Evolutionary conservation across 1,139 yeast genomes (phyloP), one percentile per base, ranked within the genome.

Genomic region (Yamadazyma kanchanaburiensis): DNA sequence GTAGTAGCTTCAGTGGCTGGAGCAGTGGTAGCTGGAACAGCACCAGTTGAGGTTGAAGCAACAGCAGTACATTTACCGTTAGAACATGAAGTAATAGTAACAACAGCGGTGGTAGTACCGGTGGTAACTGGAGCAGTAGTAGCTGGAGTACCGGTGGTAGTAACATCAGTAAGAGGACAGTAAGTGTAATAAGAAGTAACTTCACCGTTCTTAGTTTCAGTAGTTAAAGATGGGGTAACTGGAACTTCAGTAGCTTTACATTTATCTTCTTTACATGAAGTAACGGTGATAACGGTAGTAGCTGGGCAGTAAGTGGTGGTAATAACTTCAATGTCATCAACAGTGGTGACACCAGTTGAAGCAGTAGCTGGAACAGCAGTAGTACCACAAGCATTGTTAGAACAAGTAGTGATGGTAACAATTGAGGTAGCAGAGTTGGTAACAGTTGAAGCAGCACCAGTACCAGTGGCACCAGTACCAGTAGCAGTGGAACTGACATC

Each of bases 21-120:
- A 26, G 40, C 32, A 22, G 38, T 26, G 30, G 59, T 53, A 33
- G 60, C 64, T 31, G 65, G 49, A 33, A 55, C 60, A 12, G 55
- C 44, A n/a, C n/a, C n/a, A n/a, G n/a, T n/a, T n/a, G n/a, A n/a
- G n/a, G n/a, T n/a, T n/a, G n/a, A n/a, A n/a, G n/a, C n/a, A 24
- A 60, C 45, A 24, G 43, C 44, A 25, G 45, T 30, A 49, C 70
- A 65, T 33, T 42, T 46, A 51, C 59, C 34, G 46, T 59, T 49
- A 25, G 54, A 46, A 58, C 80, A 74, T 32, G 70, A 60, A 37
- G 77, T 71, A 57, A 72, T 59, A 49, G 79, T 48, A 12, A 42
- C 25, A 28, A 49, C 46, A 32, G 60, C 51, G 38, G 59, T 30
- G 40, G 37, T 49, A n/a, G n/a, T n/a, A n/a, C n/a, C 16, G 13